Evolutionary conservation across 2,329 filamentous ascomycete species (phyloP).

Genomic region (Ascochyta clinopodiicola): DNA sequence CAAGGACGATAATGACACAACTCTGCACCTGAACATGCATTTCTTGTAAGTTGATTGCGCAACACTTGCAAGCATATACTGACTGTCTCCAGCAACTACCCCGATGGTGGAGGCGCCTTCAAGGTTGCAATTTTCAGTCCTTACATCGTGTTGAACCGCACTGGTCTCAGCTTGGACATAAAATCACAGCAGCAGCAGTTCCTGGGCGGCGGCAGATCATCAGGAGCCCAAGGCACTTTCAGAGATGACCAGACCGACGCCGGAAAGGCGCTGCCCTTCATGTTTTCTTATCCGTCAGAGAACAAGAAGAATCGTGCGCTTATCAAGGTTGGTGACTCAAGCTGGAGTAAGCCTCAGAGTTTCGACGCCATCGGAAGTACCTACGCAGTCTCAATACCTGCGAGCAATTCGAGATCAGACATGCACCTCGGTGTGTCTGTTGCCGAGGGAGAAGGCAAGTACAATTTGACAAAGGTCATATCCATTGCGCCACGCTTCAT

Average conservation of each 20-base stretch:
- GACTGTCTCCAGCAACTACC: slow-evolving; percentile 63
- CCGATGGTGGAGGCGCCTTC: slow-evolving; percentile 93
- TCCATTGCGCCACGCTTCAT: slow-evolving; percentile 92
- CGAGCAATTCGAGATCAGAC: slow-evolving; percentile 73
- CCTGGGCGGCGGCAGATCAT: slow-evolving; percentile 57
- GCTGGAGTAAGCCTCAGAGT: slow-evolving; percentile 97
- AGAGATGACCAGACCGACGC: slow-evolving; percentile 63
- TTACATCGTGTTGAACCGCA: slow-evolving; percentile 95
- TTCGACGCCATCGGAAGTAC: slow-evolving; percentile 97
- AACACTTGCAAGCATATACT: slow-evolving; percentile 19
- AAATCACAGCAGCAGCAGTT: slow-evolving; percentile 72
- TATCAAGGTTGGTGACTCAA: slow-evolving; percentile 85
- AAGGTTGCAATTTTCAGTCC: slow-evolving; percentile 94
- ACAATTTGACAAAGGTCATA: slow-evolving; percentile 95
- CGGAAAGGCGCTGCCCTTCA: slow-evolving; percentile 83
- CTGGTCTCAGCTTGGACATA: slow-evolving; percentile 85
- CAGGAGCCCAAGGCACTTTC: slow-evolving; percentile 77
- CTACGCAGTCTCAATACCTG: slow-evolving; percentile 83
- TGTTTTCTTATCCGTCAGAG: slow-evolving; percentile 92
- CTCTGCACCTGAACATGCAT: slow-evolving; percentile 83
- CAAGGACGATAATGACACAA: slow-evolving; percentile 82
- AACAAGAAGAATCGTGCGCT: slow-evolving; percentile 91
- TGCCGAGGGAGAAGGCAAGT: slow-evolving; percentile 91
- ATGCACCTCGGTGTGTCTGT: slow-evolving; percentile 92
- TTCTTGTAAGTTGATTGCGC: slow-evolving; percentile 68